A percentile compares a stretch with the other conserved stretches of the same genome.
phyloP scores from a whole-genome alignment of 2,329 filamentous ascomycete species.

The Epichloe uncinata region DNA sequence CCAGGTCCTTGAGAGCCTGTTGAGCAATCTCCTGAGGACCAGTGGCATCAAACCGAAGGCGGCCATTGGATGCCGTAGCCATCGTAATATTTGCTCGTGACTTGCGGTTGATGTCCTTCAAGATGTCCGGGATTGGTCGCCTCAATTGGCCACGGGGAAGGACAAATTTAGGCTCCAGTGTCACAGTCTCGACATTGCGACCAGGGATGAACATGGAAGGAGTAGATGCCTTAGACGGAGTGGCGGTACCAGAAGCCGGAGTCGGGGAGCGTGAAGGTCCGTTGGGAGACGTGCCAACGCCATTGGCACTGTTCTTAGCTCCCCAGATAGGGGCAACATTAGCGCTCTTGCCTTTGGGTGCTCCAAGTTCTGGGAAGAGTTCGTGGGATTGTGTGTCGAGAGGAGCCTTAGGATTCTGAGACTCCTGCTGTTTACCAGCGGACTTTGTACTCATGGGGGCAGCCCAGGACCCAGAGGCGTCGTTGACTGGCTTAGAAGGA shows the following conservation, averaged over 20 bases:
- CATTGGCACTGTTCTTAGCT: slow-evolving; percentile 50
- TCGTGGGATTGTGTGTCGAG: slow-evolving; percentile 83
- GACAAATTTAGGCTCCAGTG: slow-evolving; percentile 63
- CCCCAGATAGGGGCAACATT: slow-evolving; percentile 66
- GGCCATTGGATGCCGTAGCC: slow-evolving; percentile 56
- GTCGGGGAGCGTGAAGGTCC: slow-evolving; percentile 47
- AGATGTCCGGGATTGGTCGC: slow-evolving; percentile 65
- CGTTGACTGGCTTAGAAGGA: slow-evolving; percentile 36
- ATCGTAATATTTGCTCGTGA: slow-evolving; percentile 78
- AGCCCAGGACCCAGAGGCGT: slow-evolving; percentile 32
- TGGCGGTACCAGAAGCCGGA: slow-evolving; percentile 45
- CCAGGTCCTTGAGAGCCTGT: slow-evolving; percentile 79
- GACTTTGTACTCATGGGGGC: slow-evolving; percentile 46
- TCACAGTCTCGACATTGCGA: slow-evolving; percentile 64
- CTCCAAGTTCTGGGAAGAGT: slow-evolving; percentile 82
- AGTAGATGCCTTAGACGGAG: slow-evolving; percentile 19
- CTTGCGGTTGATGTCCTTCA: slow-evolving; percentile 85
- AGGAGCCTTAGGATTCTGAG: slow-evolving; percentile 25
- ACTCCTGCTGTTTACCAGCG: slow-evolving; percentile 54
- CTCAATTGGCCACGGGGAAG: slow-evolving; percentile 65
- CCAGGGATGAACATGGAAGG: slow-evolving; percentile 63
- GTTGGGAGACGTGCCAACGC: slow-evolving; percentile 36
- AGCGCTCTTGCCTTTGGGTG: slow-evolving; percentile 51
- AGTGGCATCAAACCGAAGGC: slow-evolving; percentile 69
- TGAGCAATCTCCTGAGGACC: slow-evolving; percentile 75